Evolutionary conservation across 345 rosid genomes (phyloP).

Genomic region (Euphorbia peplus): DNA sequence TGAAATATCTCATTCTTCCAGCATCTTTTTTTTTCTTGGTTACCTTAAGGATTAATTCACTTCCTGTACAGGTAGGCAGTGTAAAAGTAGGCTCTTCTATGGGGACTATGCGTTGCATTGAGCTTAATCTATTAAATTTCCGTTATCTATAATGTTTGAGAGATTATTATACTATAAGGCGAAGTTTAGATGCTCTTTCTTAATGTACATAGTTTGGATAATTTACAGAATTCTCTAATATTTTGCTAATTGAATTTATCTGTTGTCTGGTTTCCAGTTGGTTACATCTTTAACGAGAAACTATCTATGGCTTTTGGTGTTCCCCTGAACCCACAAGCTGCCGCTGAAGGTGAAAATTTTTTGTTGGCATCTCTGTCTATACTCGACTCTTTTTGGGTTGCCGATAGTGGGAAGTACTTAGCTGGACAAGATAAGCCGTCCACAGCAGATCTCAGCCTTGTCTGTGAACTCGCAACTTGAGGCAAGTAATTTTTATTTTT

Average conservation of each 20-base stretch:
- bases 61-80: background rate
- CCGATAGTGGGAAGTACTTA: constrained; percentile 61
- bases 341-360: constrained; percentile 58
- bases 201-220: background rate
- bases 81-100: background rate
- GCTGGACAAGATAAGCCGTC: constrained; percentile 69
- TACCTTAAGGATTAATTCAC: background rate
- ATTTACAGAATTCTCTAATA: background rate
- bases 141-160: background rate
- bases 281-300: constrained; percentile 35
- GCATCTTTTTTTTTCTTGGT: background rate
- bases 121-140: too few species aligned
- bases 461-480: constrained; percentile 78
- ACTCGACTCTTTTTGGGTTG: constrained; percentile 79
- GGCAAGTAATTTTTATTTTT: constrained; percentile 29
- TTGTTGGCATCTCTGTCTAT: constrained; percentile 44
- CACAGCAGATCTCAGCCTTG: constrained; percentile 82
- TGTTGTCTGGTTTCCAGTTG: constrained; percentile 36
- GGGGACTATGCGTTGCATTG: background rate
- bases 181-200: background rate
- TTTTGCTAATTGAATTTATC: background rate
- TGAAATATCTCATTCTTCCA: background rate
- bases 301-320: constrained; percentile 56
- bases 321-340: constrained; percentile 51
- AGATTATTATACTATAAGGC: background rate